These are phyloP conservation scores for Dryadomyces quercus-mongolicae DNA, from an alignment of 2,329 filamentous ascomycete species.

Conservation along the genomic window DNA sequence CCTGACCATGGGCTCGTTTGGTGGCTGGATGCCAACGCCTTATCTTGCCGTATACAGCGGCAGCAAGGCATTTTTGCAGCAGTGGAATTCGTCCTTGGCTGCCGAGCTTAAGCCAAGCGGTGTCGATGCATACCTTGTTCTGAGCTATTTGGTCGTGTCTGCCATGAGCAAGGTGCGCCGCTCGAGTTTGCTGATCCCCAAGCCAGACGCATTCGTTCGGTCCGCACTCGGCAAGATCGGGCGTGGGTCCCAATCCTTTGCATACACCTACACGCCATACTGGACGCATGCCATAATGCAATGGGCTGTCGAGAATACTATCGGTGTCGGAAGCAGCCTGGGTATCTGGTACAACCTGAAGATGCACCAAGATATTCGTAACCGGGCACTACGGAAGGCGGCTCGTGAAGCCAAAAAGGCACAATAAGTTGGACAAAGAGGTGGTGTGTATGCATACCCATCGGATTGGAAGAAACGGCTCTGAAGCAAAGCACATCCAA, in stretches of 20 bases:
- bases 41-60: constrained; percentile 93
- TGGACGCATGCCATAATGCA: constrained; percentile 88
- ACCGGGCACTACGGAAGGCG: constrained; percentile 70
- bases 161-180: constrained; percentile 95
- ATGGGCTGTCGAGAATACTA: constrained; percentile 57
- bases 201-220: constrained; percentile 69
- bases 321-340: constrained; percentile 35
- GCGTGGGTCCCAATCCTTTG: constrained; percentile 65
- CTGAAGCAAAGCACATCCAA: too few relatives aligned
- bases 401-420: constrained; percentile 68
- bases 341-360: constrained; percentile 39
- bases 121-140: constrained; percentile 80
- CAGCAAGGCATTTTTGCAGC: constrained; percentile 94
- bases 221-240: constrained; percentile 72
- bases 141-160: constrained; percentile 87
- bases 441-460: not conserved
- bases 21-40: constrained; percentile 82
- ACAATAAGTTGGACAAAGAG: not conserved
- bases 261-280: constrained; percentile 80
- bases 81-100: constrained; percentile 82
- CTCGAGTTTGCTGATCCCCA: constrained; percentile 66
- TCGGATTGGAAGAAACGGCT: not conserved
- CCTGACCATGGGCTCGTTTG: constrained; percentile 95
- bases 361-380: constrained; percentile 77
- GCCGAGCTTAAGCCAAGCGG: constrained; percentile 70